Conservation (phyloP, 345 rosid species). For the Rubroshorea leprosula region DNA sequence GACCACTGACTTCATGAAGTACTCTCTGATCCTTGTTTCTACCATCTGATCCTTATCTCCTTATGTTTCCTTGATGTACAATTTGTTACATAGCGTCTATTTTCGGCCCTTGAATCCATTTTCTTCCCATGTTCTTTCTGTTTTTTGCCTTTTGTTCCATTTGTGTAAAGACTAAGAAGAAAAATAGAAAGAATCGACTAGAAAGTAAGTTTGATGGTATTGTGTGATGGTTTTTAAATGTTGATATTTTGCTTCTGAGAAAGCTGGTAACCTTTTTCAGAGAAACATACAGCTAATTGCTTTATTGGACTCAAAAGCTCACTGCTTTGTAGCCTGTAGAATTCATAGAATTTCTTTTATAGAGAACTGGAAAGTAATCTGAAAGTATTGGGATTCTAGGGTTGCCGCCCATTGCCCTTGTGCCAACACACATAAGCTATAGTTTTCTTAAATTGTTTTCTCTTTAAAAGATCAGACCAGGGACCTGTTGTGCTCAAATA, state of each 20-base stretch:
- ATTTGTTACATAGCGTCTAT: neutral
- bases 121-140: neutral
- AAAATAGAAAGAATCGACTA: neutral
- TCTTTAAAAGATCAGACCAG: neutral
- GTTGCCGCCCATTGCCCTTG: neutral
- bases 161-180: too few species aligned
- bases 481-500: neutral
- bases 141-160: too few species aligned
- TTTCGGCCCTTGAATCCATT: neutral
- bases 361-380: neutral
- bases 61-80: conserved; percentile 3
- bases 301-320: neutral
- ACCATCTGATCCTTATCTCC: too few species aligned
- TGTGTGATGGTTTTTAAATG: neutral
- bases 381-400: neutral
- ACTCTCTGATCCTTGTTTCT: conserved; percentile 27
- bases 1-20: conserved; percentile 80
- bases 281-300: neutral
- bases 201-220: neutral
- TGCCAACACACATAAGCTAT: neutral
- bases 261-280: too few species aligned
- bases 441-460: too few species aligned
- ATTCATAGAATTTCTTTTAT: neutral
- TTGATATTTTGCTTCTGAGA: neutral
- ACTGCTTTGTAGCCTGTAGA: neutral